Evolutionary conservation across 1,139 yeast species (phyloP).

Genomic region (Lodderomyces orthopsilosis): DNA sequence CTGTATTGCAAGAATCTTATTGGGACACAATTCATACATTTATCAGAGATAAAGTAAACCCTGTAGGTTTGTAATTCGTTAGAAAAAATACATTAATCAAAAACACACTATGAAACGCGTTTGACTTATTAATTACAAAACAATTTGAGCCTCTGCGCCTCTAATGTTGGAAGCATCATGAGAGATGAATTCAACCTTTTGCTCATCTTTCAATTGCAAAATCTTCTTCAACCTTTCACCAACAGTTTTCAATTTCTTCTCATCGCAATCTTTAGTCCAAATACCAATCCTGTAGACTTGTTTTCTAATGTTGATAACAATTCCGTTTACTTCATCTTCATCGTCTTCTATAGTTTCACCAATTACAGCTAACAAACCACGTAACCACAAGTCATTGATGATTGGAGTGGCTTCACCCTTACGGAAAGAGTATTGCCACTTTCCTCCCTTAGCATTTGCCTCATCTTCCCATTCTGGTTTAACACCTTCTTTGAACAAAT

Average conservation of each 20-base stretch:
- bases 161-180: slow-evolving; percentile 54
- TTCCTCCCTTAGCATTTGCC: slow-evolving; percentile 87
- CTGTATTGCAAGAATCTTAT: slow-evolving; percentile 67
- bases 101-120: slow-evolving; percentile 3
- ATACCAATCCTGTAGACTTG: slow-evolving; percentile 82
- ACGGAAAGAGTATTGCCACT: slow-evolving; percentile 75
- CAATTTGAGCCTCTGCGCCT: slow-evolving; percentile 43
- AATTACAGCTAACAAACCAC: slow-evolving; percentile 84
- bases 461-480: slow-evolving; percentile 99
- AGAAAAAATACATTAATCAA: slow-evolving; percentile 4
- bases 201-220: slow-evolving; percentile 64
- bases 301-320: slow-evolving; percentile 84
- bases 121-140: slow-evolving; percentile 23
- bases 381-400: slow-evolving; percentile 90
- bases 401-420: slow-evolving; percentile 59
- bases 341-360: slow-evolving; percentile 95
- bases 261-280: slow-evolving; percentile 87
- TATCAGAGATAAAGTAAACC: slow-evolving; percentile 40
- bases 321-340: slow-evolving; percentile 90
- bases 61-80: slow-evolving; percentile 30
- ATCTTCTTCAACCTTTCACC: slow-evolving; percentile 87
- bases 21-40: slow-evolving; percentile 69
- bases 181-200: slow-evolving; percentile 71
- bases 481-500: slow-evolving; percentile 89
- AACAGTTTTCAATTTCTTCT: slow-evolving; percentile 58